A percentile compares a stretch with the other conserved stretches of the same genome.
These are phyloP conservation scores for Silene conica DNA, from an alignment of 148 eudicot genomes.

Conservation along the genomic window DNA sequence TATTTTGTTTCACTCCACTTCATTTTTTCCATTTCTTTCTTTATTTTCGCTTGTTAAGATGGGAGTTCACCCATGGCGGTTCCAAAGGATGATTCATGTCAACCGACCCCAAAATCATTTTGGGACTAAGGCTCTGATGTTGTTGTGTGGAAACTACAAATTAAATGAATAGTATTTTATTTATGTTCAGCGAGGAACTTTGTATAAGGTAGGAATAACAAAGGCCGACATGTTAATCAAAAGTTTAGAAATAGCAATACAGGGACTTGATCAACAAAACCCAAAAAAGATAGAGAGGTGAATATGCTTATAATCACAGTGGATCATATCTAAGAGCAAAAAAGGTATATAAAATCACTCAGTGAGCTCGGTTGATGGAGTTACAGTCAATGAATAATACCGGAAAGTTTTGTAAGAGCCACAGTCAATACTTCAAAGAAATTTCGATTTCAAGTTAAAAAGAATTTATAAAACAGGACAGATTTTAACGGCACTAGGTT, in stretches of 20 bases:
- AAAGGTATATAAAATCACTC: not conserved
- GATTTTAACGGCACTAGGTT: not conserved
- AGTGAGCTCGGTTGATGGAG: not conserved
- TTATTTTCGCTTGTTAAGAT: no score
- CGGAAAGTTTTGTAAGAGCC: not conserved
- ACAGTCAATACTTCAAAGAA: not conserved
- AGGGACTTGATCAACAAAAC: no score
- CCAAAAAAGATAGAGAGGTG: not conserved
- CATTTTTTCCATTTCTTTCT: no score
- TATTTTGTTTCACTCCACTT: no score
- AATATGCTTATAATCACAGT: not conserved
- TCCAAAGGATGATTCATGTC: no score
- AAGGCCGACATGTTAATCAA: not conserved
- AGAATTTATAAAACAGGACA: not conserved
- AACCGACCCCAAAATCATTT: no score
- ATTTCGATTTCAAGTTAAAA: conserved; percentile 7
- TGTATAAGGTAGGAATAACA: no score
- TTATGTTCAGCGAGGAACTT: not conserved
- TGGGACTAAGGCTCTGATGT: no score
- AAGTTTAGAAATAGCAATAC: not conserved
- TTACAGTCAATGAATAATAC: not conserved
- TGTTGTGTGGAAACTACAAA: not conserved
- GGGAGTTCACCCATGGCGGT: no score
- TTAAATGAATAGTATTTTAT: not conserved
- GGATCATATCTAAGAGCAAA: not conserved